Evolutionary conservation across 2,329 filamentous ascomycete species (phyloP).

Genomic region (Polytolypa hystricis): DNA sequence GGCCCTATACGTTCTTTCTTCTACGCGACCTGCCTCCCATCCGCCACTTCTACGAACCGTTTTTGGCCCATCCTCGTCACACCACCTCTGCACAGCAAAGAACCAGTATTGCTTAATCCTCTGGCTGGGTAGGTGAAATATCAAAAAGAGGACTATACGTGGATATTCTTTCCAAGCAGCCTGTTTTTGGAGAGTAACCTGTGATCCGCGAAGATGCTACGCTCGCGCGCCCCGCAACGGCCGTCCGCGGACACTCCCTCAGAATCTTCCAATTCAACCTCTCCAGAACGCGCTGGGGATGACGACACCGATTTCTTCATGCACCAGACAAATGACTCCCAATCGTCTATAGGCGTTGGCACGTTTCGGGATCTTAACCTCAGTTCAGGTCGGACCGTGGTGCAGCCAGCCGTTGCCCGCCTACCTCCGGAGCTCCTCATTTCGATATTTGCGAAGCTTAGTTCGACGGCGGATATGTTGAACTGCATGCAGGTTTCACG

Average conservation of each 20-base stretch:
- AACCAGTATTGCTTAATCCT: no score
- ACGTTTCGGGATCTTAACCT: conserved; percentile 65
- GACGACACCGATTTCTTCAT: conserved; percentile 93
- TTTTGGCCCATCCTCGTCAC: no score
- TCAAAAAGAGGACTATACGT: no score
- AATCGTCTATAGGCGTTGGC: conserved; percentile 77
- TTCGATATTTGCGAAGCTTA: conserved; percentile 76
- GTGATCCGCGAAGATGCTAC: conserved; percentile 28
- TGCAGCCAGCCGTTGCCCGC: conserved; percentile 56
- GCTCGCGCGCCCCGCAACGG: conserved; percentile 26
- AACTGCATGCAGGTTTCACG: conserved; percentile 91
- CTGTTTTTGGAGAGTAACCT: no score
- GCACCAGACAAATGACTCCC: conserved; percentile 71
- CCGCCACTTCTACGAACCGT: no score
- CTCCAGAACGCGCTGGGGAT: conserved; percentile 45
- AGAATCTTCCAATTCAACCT: conserved; percentile 26
- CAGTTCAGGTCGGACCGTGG: conserved; percentile 35
- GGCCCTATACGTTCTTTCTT: no score
- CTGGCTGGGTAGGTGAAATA: no score
- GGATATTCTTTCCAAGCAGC: no score
- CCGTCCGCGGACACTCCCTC: conserved; percentile 30
- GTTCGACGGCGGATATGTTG: conserved; percentile 62
- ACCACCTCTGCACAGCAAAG: no score
- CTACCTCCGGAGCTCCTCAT: conserved; percentile 94
- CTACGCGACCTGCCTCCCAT: no score